Base-by-base conservation (phyloP, 148 eudicot species). In the Rhododendron simsii region DNA sequence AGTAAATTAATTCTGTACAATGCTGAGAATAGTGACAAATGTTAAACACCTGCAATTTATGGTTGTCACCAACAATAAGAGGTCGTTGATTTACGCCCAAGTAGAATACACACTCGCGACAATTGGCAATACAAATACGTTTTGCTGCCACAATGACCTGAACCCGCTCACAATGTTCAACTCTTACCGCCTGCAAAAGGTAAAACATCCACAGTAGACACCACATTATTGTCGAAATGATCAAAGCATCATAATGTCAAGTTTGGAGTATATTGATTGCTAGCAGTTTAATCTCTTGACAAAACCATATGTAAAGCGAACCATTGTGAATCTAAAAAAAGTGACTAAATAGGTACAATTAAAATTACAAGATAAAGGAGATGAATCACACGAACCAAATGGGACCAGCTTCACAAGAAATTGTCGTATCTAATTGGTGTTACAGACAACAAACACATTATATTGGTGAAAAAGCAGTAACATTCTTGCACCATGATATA, bases 161-260 rank as follows among this genome's bases (percentile, higher is more conserved):
- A 90, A 96, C 98, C 86, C 99, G 96, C 89, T 96, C 99, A 89
- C 99, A 96, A 80, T 96, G 99, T 88, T 96, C 98, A 82, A 96
- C 91, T 91, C 98, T 90, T 87, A 96, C 88, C 89, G 98, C 98
- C 99, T 96, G 87, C 71, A 71, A 37, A 55, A 81, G 16, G 16
- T n/a, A 76, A 21, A 23, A n/a, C 65, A 45, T 50, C 28, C 13
- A 53, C 15, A 81, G 23, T 37, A 69, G 75, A 71, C 41, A 71
- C 76, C 76, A 71, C 41, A 71, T 71, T 71, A 71, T 71, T 71
- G 76, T 71, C 15, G 20, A 71, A 71, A 13, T 30, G 76, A 71
- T 71, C 41, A 33, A 33, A 71, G 76, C 39, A 33, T 71, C 9
- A 30, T 71, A 33, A 71, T 30, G 21, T 71, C 76, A 71, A 71